Evolutionary conservation across 2,329 filamentous ascomycete genomes (phyloP).

Genomic region (Neophaeococcomyces aloes): DNA sequence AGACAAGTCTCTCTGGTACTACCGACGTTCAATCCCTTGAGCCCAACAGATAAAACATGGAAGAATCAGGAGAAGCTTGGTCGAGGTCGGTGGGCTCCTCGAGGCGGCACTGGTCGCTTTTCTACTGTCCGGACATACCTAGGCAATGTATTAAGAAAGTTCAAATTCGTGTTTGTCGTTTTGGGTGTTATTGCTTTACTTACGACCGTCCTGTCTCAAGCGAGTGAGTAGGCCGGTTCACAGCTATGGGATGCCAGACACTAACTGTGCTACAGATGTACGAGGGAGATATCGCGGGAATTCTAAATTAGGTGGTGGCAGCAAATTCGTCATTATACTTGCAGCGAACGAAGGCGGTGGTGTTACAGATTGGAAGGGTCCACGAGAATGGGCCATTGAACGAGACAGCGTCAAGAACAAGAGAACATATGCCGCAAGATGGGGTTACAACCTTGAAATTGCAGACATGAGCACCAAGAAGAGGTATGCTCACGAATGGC

Average conservation of each 20-base stretch:
- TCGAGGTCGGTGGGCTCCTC: constrained; percentile 46
- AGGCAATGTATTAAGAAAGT: constrained; percentile 50
- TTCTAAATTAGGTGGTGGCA: constrained; percentile 65
- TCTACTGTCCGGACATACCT: constrained; percentile 28
- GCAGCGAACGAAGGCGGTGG: constrained; percentile 90
- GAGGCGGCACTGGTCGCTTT: constrained; percentile 25
- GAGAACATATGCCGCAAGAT: constrained; percentile 69
- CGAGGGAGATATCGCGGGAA: constrained; percentile 58
- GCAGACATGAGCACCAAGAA: constrained; percentile 99
- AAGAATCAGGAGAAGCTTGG: constrained; percentile 69
- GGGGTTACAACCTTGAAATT: constrained; percentile 93
- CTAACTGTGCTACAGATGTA: constrained; percentile 42
- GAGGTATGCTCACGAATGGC: constrained; percentile 96
- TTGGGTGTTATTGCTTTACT: constrained; percentile 17
- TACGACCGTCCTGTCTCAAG: constrained; percentile 18
- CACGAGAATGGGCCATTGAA: constrained; percentile 95
- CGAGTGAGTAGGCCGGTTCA: constrained; percentile 12
- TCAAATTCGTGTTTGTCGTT: constrained; percentile 49
- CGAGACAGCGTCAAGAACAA: constrained; percentile 94
- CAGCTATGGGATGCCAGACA: background rate
- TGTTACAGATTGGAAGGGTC: constrained; percentile 98
- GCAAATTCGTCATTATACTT: constrained; percentile 86
- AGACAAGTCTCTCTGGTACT: constrained; percentile 69
- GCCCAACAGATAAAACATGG: constrained; percentile 37
- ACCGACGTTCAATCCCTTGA: constrained; percentile 53